phyloP scores from a whole-genome alignment of 176 grass and related monocot species.

The Aegilops bicornis region DNA sequence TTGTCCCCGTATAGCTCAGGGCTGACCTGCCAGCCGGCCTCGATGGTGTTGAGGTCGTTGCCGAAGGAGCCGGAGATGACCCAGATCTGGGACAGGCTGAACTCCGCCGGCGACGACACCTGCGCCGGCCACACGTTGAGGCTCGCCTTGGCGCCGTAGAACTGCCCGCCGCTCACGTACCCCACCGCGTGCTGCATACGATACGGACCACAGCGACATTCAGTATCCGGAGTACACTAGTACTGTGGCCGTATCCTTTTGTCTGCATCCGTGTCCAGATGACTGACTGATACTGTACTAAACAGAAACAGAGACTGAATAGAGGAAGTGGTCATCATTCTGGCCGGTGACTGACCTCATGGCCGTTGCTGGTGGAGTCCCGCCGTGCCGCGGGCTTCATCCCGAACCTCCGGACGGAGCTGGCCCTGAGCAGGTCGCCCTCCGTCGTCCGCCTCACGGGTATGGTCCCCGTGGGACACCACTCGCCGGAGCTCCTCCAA shows the following conservation, averaged over 20 bases:
- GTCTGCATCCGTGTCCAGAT: neutral
- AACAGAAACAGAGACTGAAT: neutral
- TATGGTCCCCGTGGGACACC: conserved; percentile 60
- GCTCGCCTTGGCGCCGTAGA: conserved; percentile 88
- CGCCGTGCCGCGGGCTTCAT: conserved; percentile 59
- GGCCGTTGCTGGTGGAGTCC: conserved; percentile 63
- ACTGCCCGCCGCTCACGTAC: conserved; percentile 69
- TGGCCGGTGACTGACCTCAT: conserved; percentile 55
- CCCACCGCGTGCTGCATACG: conserved; percentile 82
- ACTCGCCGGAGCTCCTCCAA: conserved; percentile 59
- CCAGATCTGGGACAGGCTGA: conserved; percentile 97
- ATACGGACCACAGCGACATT: neutral
- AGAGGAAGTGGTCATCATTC: neutral
- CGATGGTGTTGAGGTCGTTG: conserved; percentile 97
- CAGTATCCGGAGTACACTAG: neutral
- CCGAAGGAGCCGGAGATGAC: conserved; percentile 89
- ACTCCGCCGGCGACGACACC: conserved; percentile 74
- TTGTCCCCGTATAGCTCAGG: conserved; percentile 85
- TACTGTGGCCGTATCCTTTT: neutral
- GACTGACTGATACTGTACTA: neutral
- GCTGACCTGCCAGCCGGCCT: conserved; percentile 98
- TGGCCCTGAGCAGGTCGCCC: conserved; percentile 63
- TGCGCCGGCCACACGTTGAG: conserved; percentile 90
- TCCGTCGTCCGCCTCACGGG: conserved; percentile 61
- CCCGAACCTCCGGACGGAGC: conserved; percentile 47